These are phyloP conservation scores for Fusarium sp. DNA, from an alignment of 2,329 filamentous ascomycete species.

Conservation along the genomic window DNA sequence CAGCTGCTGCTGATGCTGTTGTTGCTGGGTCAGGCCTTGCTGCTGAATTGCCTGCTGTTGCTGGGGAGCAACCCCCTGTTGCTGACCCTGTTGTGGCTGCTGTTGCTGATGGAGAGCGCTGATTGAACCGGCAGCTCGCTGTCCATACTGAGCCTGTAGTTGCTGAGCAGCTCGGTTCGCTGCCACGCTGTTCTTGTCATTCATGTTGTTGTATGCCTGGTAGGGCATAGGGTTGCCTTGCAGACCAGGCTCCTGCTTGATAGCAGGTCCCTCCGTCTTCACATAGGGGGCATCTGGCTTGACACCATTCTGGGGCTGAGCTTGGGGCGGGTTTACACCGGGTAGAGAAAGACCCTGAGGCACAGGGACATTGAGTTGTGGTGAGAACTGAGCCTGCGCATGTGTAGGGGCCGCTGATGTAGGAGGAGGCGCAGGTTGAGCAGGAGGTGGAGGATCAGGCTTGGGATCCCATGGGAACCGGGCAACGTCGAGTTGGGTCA, in stretches of 20 bases:
- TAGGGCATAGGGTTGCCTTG: slow-evolving; percentile 49
- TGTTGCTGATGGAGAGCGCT: slow-evolving; percentile 66
- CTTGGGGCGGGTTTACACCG: slow-evolving; percentile 43
- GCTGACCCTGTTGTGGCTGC: slow-evolving; percentile 38
- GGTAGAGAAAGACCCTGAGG: slow-evolving; percentile 46
- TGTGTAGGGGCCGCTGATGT: slow-evolving; percentile 41
- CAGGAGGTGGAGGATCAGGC: slow-evolving; percentile 66
- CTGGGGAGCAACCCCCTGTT: slow-evolving; percentile 44
- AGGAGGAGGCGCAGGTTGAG: slow-evolving; percentile 50
- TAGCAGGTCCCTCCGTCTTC: slow-evolving; percentile 61
- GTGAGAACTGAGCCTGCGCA: slow-evolving; percentile 48
- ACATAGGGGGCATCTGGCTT: slow-evolving; percentile 59
- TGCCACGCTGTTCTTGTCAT: slow-evolving; percentile 56
- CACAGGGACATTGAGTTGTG: slow-evolving; percentile 36
- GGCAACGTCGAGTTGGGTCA: slow-evolving; percentile 86
- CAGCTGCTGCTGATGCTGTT: slow-evolving; percentile 49
- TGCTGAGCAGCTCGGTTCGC: slow-evolving; percentile 68
- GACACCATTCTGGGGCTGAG: slow-evolving; percentile 50
- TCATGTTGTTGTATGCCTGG: slow-evolving; percentile 48
- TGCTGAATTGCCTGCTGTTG: slow-evolving; percentile 47
- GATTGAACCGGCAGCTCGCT: slow-evolving; percentile 74
- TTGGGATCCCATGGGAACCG: slow-evolving; percentile 96
- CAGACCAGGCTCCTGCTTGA: slow-evolving; percentile 59
- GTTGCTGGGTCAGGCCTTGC: slow-evolving; percentile 38
- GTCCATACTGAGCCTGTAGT: slow-evolving; percentile 70